These are phyloP conservation scores for Monosporascus sp. DNA, from an alignment of 2,329 filamentous ascomycete species.

Conservation along the genomic window DNA sequence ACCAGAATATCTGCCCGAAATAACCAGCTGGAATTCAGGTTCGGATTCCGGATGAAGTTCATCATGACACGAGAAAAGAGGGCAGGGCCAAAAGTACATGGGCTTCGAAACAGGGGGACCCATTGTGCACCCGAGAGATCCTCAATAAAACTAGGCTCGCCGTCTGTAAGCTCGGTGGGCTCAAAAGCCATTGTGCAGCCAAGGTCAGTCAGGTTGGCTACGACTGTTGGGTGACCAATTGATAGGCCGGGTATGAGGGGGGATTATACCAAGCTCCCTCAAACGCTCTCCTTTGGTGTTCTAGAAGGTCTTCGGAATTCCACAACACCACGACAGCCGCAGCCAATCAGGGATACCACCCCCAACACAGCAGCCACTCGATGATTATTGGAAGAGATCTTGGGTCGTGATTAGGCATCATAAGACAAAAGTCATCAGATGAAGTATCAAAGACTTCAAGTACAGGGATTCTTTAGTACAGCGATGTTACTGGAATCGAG, in stretches of 20 bases:
- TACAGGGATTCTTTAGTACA: no score
- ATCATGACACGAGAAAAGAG: slow-evolving; percentile 64
- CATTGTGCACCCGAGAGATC: slow-evolving; percentile 36
- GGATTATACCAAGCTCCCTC: background rate
- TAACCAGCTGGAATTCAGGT: slow-evolving; percentile 71
- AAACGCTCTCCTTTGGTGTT: background rate
- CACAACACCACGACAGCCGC: background rate
- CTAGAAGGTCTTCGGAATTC: background rate
- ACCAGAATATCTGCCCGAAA: slow-evolving; percentile 72
- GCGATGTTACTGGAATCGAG: no score
- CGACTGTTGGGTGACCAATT: slow-evolving; percentile 1
- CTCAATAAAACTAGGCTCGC: slow-evolving; percentile 28
- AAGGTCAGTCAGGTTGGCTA: slow-evolving; percentile 1
- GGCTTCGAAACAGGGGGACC: slow-evolving; percentile 50
- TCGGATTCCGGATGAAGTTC: slow-evolving; percentile 73
- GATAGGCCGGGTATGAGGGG: background rate
- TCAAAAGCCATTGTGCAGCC: slow-evolving; percentile 27
- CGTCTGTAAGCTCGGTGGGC: slow-evolving; percentile 28
- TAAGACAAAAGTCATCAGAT: no score
- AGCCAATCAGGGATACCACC: background rate
- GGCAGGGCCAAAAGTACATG: slow-evolving; percentile 57
- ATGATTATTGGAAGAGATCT: no score
- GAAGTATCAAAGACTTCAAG: no score
- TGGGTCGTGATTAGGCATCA: no score
- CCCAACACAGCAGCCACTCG: no score